Conservation (phyloP, 805 yeast species). For the Teunomyces barrocoloradensis region DNA sequence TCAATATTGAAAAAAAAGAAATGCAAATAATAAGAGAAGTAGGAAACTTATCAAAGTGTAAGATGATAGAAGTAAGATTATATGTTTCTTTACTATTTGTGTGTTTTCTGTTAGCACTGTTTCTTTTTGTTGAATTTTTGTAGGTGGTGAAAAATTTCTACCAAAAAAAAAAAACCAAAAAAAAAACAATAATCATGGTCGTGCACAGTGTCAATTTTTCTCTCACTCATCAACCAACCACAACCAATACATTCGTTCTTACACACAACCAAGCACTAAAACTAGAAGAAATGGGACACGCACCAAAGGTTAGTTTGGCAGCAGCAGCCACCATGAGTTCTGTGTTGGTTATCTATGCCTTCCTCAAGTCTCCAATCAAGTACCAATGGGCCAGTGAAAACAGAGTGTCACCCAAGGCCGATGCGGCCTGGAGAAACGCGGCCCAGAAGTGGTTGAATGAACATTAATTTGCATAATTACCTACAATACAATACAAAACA, state of each 20-base stretch:
- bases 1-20: background rate
- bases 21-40: background rate
- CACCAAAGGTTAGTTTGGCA: conserved; percentile 39
- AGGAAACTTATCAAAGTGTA: no score
- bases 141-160: background rate
- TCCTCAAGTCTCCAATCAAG: conserved; percentile 42
- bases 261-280: background rate
- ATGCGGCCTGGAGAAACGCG: conserved; percentile 47
- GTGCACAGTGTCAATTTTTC: conserved; percentile 1
- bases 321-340: conserved; percentile 45
- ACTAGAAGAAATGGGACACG: conserved; percentile 23
- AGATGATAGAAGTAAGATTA: no score
- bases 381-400: conserved; percentile 40
- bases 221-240: conserved; percentile 6
- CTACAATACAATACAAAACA: background rate
- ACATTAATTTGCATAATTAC: conserved; percentile 7
- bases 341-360: conserved; percentile 33
- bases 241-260: conserved; percentile 6
- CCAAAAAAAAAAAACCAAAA: no score
- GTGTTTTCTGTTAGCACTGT: background rate
- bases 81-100: no score
- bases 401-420: conserved; percentile 47
- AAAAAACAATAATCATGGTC: background rate
- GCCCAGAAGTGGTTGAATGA: conserved; percentile 43
- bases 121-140: background rate